A percentile compares a stretch with the other conserved stretches of the same genome.
phyloP scores from a whole-genome alignment of 2,329 filamentous ascomycete genomes.

The Didymosphaeria variabile region DNA sequence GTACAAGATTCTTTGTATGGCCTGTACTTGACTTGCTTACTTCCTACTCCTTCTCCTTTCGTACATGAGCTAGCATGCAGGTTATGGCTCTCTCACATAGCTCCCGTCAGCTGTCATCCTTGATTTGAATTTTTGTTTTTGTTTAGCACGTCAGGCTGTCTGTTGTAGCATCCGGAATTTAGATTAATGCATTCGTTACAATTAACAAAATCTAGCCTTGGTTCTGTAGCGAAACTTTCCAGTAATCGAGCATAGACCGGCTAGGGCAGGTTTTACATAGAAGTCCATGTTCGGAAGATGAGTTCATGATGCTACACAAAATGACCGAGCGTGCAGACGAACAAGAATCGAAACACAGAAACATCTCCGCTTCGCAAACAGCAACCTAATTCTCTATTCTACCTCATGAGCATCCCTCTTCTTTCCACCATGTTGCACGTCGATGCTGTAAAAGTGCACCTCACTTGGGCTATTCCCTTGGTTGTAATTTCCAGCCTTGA shows the following conservation, averaged over 20 bases:
- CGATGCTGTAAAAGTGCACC: slow-evolving; percentile 29
- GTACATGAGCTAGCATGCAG: too few relatives aligned
- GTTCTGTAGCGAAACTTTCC: too few relatives aligned
- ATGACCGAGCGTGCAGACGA: background rate
- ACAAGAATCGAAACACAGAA: background rate
- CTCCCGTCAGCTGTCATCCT: background rate
- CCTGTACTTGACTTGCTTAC: too few relatives aligned
- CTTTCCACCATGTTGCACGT: slow-evolving; percentile 16
- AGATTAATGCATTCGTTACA: background rate
- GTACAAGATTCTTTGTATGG: too few relatives aligned
- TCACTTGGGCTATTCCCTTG: slow-evolving; percentile 31
- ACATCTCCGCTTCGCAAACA: background rate
- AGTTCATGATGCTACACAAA: too few relatives aligned
- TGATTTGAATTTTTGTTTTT: background rate
- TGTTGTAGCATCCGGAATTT: background rate
- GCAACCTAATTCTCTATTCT: background rate
- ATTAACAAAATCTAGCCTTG: too few relatives aligned
- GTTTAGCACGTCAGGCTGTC: background rate
- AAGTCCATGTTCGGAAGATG: too few relatives aligned
- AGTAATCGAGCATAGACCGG: too few relatives aligned
- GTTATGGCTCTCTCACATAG: background rate
- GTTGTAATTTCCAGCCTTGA: slow-evolving; percentile 38
- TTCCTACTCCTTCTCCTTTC: too few relatives aligned
- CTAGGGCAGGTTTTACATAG: too few relatives aligned
- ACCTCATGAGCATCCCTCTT: background rate